phyloP scores from a whole-genome alignment of 352 stramenopile species.

The Pythium phragmitis region DNA sequence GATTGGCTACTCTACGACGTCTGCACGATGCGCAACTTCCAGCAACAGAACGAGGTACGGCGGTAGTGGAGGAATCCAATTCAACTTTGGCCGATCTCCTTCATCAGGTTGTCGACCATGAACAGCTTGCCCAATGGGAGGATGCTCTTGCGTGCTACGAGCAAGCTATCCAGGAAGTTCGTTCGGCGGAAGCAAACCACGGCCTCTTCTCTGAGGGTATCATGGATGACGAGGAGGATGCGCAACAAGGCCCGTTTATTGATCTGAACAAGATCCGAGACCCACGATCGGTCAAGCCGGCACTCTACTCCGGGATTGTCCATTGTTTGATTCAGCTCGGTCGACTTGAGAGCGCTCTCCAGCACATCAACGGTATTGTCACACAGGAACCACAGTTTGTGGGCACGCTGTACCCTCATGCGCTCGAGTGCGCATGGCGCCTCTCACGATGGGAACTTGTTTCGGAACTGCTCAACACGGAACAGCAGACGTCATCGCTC shows the following conservation, averaged over 20 bases:
- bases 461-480: conserved; percentile 66
- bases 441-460: conserved; percentile 83
- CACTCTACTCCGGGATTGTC: conserved; percentile 82
- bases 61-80: conserved; percentile 14
- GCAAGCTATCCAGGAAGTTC: conserved; percentile 44
- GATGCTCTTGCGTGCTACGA: conserved; percentile 48
- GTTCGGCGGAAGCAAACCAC: conserved; percentile 25
- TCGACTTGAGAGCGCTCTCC: conserved; percentile 77
- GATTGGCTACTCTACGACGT: conserved; percentile 34
- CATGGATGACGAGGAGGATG: conserved; percentile 15
- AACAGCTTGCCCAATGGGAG: conserved; percentile 46
- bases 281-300: conserved; percentile 58
- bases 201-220: conserved; percentile 24
- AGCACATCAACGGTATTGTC: conserved; percentile 86
- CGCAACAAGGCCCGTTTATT: conserved; percentile 12
- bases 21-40: conserved; percentile 27
- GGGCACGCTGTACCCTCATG: conserved; percentile 76
- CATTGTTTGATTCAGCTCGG: conserved; percentile 83
- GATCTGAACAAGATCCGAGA: conserved; percentile 25
- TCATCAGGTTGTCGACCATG: conserved; percentile 40
- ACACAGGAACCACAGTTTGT: conserved; percentile 78
- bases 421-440: conserved; percentile 84
- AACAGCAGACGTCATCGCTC: conserved; percentile 68
- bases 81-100: conserved; percentile 34
- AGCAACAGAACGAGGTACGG: conserved; percentile 5